phyloP scores from a whole-genome alignment of 2,329 filamentous ascomycete genomes.

The Monosporascus sp. region DNA sequence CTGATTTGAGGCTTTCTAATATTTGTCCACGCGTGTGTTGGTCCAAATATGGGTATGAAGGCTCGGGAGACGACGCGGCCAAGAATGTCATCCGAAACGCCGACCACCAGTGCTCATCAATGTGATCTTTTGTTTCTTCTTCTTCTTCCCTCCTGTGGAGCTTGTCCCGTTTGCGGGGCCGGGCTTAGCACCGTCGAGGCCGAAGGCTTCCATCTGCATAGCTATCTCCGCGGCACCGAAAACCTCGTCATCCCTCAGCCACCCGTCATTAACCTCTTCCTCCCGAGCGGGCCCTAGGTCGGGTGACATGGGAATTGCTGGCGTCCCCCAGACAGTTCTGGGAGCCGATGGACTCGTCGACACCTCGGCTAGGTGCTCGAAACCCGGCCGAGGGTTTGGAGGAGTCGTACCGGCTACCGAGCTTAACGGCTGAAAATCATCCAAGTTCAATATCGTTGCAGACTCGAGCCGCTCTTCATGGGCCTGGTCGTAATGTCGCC shows the following conservation, averaged over 20 bases:
- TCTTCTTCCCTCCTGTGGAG: slow-evolving; percentile 51
- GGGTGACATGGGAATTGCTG: slow-evolving; percentile 56
- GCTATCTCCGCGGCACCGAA: slow-evolving; percentile 56
- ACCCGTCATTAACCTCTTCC: slow-evolving; percentile 64
- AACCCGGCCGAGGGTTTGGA: slow-evolving; percentile 54
- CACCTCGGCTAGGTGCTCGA: slow-evolving; percentile 66
- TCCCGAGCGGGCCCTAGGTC: slow-evolving; percentile 38
- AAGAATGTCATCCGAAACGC: slow-evolving; percentile 18
- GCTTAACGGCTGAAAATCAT: slow-evolving; percentile 61
- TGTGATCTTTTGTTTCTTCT: slow-evolving; percentile 68
- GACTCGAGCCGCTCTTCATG: slow-evolving; percentile 34
- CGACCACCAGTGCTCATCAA: slow-evolving; percentile 63
- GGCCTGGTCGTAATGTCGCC: slow-evolving; percentile 32
- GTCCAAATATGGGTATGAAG: too few relatives aligned
- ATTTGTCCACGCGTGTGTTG: too few relatives aligned
- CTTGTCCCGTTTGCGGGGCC: slow-evolving; percentile 14
- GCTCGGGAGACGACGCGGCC: neutral
- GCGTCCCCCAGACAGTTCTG: slow-evolving; percentile 91
- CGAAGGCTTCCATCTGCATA: slow-evolving; percentile 51
- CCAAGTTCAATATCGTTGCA: slow-evolving; percentile 40
- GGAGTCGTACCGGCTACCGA: slow-evolving; percentile 46
- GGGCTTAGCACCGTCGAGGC: slow-evolving; percentile 27
- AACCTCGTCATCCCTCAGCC: slow-evolving; percentile 77
- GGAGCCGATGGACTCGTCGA: slow-evolving; percentile 73
- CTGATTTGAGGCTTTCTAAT: too few relatives aligned